Percentiles rank a stretch among this genome's conserved stretches.
phyloP scores from a whole-genome alignment of 306 rosid species.

The Luffa acutangula region DNA sequence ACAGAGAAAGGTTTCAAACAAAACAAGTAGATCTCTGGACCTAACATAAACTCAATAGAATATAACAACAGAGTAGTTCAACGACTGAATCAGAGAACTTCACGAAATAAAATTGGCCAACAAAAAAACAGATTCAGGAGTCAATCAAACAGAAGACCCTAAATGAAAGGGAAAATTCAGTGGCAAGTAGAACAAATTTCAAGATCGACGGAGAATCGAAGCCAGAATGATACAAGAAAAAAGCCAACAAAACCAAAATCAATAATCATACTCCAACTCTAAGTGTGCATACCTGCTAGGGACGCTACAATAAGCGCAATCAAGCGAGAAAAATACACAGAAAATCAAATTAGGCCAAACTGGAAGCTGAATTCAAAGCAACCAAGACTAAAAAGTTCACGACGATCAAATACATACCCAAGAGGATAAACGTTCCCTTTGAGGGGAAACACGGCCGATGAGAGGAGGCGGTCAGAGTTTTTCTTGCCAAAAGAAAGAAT shows the following conservation, averaged over 20 bases:
- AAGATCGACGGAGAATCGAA: neutral
- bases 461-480: neutral
- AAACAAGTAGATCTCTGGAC: neutral
- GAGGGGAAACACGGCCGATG: slow-evolving; percentile 33
- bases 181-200: neutral
- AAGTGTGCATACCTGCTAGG: neutral
- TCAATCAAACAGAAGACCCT: neutral
- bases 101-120: neutral
- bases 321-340: neutral
- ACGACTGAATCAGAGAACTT: neutral
- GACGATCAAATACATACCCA: slow-evolving; percentile 38
- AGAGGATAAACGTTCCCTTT: slow-evolving; percentile 70
- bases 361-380: neutral
- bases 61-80: neutral
- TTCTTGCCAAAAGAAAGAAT: slow-evolving; percentile 16
- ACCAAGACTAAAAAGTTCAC: neutral
- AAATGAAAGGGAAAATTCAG: neutral
- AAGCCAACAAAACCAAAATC: neutral
- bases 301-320: neutral
- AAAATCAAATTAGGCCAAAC: neutral
- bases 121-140: neutral
- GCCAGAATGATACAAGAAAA: neutral
- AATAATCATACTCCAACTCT: neutral
- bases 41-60: neutral
- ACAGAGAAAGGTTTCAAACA: neutral